Evolutionary conservation across 1,139 yeast genomes (phyloP).

Genomic region (Sugiyamaella grinbergsii): DNA sequence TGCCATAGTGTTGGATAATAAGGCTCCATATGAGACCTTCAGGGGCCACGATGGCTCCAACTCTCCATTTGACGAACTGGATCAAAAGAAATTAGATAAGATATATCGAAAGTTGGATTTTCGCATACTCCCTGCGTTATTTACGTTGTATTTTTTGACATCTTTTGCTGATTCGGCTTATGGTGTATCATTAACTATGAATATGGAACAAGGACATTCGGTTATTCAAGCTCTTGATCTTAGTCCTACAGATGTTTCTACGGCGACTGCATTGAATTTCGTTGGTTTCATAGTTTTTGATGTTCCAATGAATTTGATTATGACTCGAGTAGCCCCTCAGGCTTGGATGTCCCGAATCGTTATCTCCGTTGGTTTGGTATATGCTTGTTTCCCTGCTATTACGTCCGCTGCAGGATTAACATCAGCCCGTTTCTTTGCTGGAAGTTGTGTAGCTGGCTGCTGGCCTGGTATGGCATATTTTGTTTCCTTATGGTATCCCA

Average conservation of each 20-base stretch:
- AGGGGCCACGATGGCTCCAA: background rate
- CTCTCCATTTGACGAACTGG: conserved; percentile 17
- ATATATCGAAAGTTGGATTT: conserved; percentile 67
- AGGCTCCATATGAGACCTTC: conserved; percentile 6
- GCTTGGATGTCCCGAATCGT: conserved; percentile 83
- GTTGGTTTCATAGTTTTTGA: conserved; percentile 85
- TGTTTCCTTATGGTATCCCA: conserved; percentile 83
- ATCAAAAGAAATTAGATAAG: conserved; percentile 50
- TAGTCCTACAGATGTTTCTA: conserved; percentile 59
- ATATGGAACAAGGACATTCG: conserved; percentile 62
- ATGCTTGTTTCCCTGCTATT: conserved; percentile 69
- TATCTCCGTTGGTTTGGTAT: conserved; percentile 73
- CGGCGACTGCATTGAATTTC: conserved; percentile 79
- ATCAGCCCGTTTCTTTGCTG: conserved; percentile 73
- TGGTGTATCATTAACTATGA: conserved; percentile 84
- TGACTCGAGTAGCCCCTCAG: conserved; percentile 85
- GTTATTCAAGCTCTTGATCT: conserved; percentile 55
- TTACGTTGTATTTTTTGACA: conserved; percentile 77
- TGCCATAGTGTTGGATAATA: conserved; percentile 9
- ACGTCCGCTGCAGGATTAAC: conserved; percentile 58
- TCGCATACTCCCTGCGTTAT: conserved; percentile 79
- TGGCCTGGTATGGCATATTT: conserved; percentile 95
- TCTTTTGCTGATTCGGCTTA: conserved; percentile 79
- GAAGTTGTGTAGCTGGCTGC: conserved; percentile 83
- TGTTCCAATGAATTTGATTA: conserved; percentile 81